Evolutionary conservation across 352 stramenopile species (phyloP), one percentile per base, ranked within the genome.

Genomic region (Globisporangium paroecandrum): DNA sequence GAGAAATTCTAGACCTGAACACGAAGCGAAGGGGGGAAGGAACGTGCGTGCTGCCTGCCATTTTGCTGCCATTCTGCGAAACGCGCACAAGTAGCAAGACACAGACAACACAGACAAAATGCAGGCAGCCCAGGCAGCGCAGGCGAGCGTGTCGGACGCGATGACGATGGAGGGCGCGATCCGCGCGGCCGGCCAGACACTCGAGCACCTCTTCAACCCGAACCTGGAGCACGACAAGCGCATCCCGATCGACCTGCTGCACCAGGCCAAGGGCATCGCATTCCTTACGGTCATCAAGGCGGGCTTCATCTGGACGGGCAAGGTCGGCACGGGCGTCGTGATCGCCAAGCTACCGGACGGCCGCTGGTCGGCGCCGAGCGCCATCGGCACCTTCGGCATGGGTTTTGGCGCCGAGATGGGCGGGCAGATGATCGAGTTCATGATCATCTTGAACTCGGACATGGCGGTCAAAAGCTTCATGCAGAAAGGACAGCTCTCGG

Each of bases 361-460:
- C 13, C 93, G 90, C 55, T 99, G 97, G 96, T 98, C 91, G 53
- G 94, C 96, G 18, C 97, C 97, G 18, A 98, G 89, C 25, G 95
- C 96, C 7, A 98, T 99, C 70, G 95, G 89, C 55, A 94, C 95
- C 32, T 83, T 86, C 27, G 94, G 94, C 55, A 93, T 98, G 79
- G 91, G 89, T 67, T 86, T 91, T 71, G 88, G 88, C 47, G 78
- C 83, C 46, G 85, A 96, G 73, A 69, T 89, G 51, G 88, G 88
- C 59, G 88, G 81, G 18, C 81, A 96, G 71, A 70, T 94, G 70
- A 92, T 94, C 66, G 86, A 93, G 77, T 94, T 94, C 64, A 80
- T 96, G 84, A 89, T 96, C 69, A 89, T 99, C 53, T 79, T 98
- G 41, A 98, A 98, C 89, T 98, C 89, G 66, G 91, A 98, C 51